Conservation (phyloP, 2,329 filamentous ascomycete genomes). For the Neonectria neomacrospora region DNA sequence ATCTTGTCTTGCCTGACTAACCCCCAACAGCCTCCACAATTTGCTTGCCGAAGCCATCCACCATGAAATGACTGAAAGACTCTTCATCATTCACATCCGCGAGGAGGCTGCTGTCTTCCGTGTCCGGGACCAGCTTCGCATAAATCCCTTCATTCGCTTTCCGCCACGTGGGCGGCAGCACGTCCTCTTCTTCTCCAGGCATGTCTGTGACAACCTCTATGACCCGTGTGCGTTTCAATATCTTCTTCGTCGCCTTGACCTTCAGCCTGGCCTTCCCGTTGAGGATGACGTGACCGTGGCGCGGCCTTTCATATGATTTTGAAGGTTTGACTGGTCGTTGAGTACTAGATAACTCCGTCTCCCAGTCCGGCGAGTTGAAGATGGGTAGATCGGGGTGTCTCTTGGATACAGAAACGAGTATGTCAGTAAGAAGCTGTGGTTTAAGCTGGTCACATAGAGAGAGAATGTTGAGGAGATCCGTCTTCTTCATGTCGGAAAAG, state of each 20-base stretch:
- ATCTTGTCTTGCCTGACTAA: conserved; percentile 24
- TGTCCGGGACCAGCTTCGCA: conserved; percentile 51
- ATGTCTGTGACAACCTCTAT: conserved; percentile 44
- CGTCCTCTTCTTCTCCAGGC: conserved; percentile 46
- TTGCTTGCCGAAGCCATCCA: conserved; percentile 52
- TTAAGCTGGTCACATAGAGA: conserved; percentile 55
- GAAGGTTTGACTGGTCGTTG: conserved; percentile 26
- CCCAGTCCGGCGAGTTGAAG: conserved; percentile 56
- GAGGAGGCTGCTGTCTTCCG: conserved; percentile 51
- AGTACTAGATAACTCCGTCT: conserved; percentile 35
- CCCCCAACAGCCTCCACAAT: conserved; percentile 47
- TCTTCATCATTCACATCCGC: conserved; percentile 55
- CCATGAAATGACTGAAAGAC: conserved; percentile 57
- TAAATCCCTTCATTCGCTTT: conserved; percentile 55
- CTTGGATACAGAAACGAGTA: conserved; percentile 56
- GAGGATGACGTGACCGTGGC: conserved; percentile 46
- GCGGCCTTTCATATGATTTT: conserved; percentile 37
- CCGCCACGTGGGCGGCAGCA: conserved; percentile 54
- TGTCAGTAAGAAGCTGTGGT: conserved; percentile 54
- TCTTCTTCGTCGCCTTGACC: conserved; percentile 49
- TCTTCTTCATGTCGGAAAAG: conserved; percentile 51
- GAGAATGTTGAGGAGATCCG: conserved; percentile 54
- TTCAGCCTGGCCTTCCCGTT: conserved; percentile 46
- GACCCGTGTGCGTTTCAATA: conserved; percentile 45
- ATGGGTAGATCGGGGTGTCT: conserved; percentile 56